phyloP scores from a whole-genome alignment of 352 stramenopile species.

The Globisporangium cylindrosporum region DNA sequence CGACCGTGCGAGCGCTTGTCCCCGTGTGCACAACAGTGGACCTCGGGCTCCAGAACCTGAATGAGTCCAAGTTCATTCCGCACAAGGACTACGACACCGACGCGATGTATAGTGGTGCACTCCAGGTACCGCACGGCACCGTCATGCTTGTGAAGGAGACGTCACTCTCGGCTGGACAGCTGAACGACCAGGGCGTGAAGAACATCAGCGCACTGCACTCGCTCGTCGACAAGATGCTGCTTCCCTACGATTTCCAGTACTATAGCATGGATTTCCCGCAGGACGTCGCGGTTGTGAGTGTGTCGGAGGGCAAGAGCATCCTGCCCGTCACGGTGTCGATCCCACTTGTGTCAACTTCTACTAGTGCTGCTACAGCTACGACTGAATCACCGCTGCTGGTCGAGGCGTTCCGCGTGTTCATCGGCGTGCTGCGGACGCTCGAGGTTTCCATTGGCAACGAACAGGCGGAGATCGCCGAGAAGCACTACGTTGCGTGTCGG shows the following conservation, averaged over 20 bases:
- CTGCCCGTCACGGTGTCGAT: conserved; percentile 59
- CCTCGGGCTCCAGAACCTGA: conserved; percentile 60
- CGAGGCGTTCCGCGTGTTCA: conserved; percentile 65
- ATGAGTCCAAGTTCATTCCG: conserved; percentile 57
- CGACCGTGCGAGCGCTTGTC: conserved; percentile 43
- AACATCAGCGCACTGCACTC: conserved; percentile 72
- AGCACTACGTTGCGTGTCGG: conserved; percentile 72
- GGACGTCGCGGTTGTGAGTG: conserved; percentile 58
- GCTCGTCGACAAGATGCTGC: conserved; percentile 70
- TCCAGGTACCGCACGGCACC: conserved; percentile 71
- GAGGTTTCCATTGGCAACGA: conserved; percentile 67
- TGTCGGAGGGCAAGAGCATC: conserved; percentile 77
- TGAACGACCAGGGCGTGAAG: conserved; percentile 71
- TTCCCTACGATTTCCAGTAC: conserved; percentile 84
- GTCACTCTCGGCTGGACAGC: conserved; percentile 49
- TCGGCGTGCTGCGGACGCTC: conserved; percentile 54
- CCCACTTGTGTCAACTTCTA: conserved; percentile 15
- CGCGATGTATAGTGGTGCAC: conserved; percentile 37
- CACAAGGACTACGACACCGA: conserved; percentile 81
- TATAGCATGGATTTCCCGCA: conserved; percentile 85
- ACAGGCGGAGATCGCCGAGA: conserved; percentile 70
- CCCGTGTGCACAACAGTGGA: conserved; percentile 51
- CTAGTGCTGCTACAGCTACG: neutral
- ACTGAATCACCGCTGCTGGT: conserved; percentile 28
- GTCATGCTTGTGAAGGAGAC: conserved; percentile 71